phyloP scores from a whole-genome alignment of 345 rosid genomes.

The Trapa incisa region DNA sequence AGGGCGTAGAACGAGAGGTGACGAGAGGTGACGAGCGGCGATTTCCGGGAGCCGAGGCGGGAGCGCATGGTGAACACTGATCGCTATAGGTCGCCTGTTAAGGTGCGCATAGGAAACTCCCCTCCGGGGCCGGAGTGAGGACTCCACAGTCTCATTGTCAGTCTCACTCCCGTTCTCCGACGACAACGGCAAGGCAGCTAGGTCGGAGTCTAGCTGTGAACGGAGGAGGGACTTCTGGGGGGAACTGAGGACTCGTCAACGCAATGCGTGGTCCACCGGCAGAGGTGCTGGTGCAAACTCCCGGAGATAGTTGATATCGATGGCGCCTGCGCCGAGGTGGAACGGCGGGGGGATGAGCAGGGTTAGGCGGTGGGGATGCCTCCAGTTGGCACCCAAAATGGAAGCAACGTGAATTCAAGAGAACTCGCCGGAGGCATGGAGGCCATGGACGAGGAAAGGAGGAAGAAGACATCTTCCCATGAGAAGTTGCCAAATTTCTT shows the following conservation, averaged over 20 bases:
- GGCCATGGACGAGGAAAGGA: conserved; percentile 1
- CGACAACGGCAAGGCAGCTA: conserved; percentile 4
- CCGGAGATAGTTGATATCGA: conserved; percentile 25
- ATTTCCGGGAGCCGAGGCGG: neutral
- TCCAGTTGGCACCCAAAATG: conserved; percentile 13
- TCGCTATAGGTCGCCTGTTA: conserved; percentile 11
- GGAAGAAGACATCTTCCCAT: conserved; percentile 40
- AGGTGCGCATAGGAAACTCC: conserved; percentile 17
- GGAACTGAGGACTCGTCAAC: conserved; percentile 7
- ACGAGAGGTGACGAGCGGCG: conserved; percentile 15
- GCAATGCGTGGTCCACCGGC: conserved; percentile 2
- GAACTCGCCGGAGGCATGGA: neutral
- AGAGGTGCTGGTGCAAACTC: conserved; percentile 9
- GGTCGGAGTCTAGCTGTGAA: conserved; percentile 7
- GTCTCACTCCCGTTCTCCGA: conserved; percentile 6
- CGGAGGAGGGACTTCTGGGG: conserved; percentile 17
- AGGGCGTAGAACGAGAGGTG: neutral
- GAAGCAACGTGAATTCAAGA: conserved; percentile 8
- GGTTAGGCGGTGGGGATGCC: conserved; percentile 12
- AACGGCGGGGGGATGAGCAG: conserved; percentile 16
- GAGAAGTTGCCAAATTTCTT: conserved; percentile 6
- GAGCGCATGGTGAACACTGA: conserved; percentile 18
- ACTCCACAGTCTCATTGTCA: neutral
- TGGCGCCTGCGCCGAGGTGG: conserved; percentile 9
- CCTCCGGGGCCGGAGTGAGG: conserved; percentile 6